Percentiles rank a stretch among this genome's conserved stretches.
phyloP scores from a whole-genome alignment of 208 protist genomes.

The Crithidia fasciculata region DNA sequence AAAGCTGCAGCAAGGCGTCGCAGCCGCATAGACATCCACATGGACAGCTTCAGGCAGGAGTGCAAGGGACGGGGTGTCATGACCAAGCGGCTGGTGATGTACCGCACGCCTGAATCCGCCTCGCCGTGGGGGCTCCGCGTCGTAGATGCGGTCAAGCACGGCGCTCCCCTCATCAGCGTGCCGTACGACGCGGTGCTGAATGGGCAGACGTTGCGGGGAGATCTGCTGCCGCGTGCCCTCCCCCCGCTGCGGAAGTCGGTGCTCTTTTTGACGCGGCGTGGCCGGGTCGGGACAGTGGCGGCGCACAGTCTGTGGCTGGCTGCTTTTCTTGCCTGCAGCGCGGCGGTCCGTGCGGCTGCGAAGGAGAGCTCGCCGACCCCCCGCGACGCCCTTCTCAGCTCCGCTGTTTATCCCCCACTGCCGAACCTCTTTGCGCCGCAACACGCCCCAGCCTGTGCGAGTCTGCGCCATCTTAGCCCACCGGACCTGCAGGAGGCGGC shows the following conservation, averaged over 20 bases:
- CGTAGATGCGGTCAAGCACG: conserved; percentile 50
- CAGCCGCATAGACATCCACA: neutral
- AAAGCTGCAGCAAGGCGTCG: too few species aligned
- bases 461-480: conserved; percentile 10
- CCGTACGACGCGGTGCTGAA: conserved; percentile 78
- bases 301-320: conserved; percentile 54
- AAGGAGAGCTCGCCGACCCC: neutral
- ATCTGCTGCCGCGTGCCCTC: conserved; percentile 42
- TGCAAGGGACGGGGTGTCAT: conserved; percentile 61
- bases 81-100: conserved; percentile 62
- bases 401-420: conserved; percentile 26
- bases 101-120: conserved; percentile 8
- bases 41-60: conserved; percentile 58
- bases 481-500: conserved; percentile 25
- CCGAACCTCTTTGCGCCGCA: conserved; percentile 15
- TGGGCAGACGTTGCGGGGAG: conserved; percentile 69
- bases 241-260: conserved; percentile 54
- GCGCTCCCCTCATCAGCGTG: conserved; percentile 62
- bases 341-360: conserved; percentile 1
- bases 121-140: conserved; percentile 45
- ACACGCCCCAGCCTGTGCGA: conserved; percentile 11
- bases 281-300: conserved; percentile 50
- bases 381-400: conserved; percentile 16
- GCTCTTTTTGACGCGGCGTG: conserved; percentile 55
- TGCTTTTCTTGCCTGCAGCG: conserved; percentile 44